phyloP scores from a whole-genome alignment of 305 asterid species.

The Euphrasia arctica region DNA sequence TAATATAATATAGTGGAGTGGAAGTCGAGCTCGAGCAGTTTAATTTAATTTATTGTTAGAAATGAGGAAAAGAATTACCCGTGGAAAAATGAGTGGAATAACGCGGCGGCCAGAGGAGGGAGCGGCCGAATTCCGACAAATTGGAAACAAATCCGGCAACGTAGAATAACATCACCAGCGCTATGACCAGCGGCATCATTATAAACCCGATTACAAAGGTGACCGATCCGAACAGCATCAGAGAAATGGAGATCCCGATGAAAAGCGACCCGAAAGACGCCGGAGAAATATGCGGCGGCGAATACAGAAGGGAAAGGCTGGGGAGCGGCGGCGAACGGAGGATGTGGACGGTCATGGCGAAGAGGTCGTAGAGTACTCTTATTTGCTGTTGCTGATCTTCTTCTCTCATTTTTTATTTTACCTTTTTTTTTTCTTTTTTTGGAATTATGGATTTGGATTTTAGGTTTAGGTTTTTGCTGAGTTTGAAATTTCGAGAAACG shows the following conservation, averaged over 20 bases:
- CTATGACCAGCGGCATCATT: constrained; percentile 38
- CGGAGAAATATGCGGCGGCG: constrained; percentile 34
- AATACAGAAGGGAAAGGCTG: no score
- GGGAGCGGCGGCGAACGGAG: constrained; percentile 23
- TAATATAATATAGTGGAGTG: no score
- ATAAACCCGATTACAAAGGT: constrained; percentile 35
- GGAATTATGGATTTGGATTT: neutral
- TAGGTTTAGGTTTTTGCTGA: neutral
- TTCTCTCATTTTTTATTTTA: constrained; percentile 20
- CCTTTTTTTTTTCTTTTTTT: no score
- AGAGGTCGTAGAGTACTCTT: constrained; percentile 41
- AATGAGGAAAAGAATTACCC: constrained; percentile 17
- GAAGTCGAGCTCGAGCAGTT: no score
- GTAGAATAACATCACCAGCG: constrained; percentile 30
- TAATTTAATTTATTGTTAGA: no score
- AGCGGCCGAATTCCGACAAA: constrained; percentile 32
- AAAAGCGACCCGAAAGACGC: constrained; percentile 37
- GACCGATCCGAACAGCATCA: constrained; percentile 41
- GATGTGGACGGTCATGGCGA: constrained; percentile 40
- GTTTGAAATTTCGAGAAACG: constrained; percentile 18
- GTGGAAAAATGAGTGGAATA: constrained; percentile 23
- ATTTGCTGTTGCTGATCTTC: constrained; percentile 30
- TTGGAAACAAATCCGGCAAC: constrained; percentile 29
- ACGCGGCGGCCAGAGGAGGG: constrained; percentile 30
- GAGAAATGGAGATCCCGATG: constrained; percentile 33